Base-by-base conservation (phyloP, 2,329 filamentous ascomycete genomes). In the Sporothrix protearum region DNA sequence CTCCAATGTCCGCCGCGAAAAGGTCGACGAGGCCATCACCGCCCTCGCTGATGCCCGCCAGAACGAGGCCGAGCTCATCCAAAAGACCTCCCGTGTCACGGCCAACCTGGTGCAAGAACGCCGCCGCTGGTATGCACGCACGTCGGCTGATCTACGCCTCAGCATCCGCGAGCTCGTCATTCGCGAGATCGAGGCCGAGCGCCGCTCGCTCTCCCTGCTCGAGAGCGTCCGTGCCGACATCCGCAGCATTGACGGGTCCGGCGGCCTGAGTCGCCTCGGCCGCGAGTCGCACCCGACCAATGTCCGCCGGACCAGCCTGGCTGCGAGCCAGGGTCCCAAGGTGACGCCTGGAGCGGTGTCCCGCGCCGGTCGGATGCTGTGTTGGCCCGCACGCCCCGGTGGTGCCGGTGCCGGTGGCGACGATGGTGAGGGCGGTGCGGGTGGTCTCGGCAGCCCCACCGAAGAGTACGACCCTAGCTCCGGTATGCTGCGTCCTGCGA, bases 331-430 rank as follows among this genome's bases (percentile, higher is more conserved):
- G 81, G 96, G 96, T 0, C 95, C 96, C 67, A 97, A 97, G 83
- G 96, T n/a, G 96, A 99, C 80, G 91, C 96, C 19, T 99, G 96
- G 96, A 97, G 93, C 77, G 96, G 96, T 72, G 94, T 97, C 36
- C 93, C 94, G 47, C 88, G 96, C 73, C 88, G 92, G 71, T 89
- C 90, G 39, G 77, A 75, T 39, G 93, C 97, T 76, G 90, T 89
- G n/a, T 91, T 87, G 16, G 88, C 73, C 87, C 83, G 78, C 79
- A 82, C 87, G 76, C 81, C 83, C n/a, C n/a, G n/a, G n/a, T 77
- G 80, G 72, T 72, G 81, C 74, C 25, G 36, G 25, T 19, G 73
- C 78, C 63, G 71, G 75, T 77, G 74, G 78, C 22, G 71, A 80
- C 42, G 42, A 47, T 19, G 42, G 3, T 14, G 42, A 47, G 14